Evolutionary conservation across 805 yeast species (phyloP).

Genomic region (Metschnikowia aberdeeniae): DNA sequence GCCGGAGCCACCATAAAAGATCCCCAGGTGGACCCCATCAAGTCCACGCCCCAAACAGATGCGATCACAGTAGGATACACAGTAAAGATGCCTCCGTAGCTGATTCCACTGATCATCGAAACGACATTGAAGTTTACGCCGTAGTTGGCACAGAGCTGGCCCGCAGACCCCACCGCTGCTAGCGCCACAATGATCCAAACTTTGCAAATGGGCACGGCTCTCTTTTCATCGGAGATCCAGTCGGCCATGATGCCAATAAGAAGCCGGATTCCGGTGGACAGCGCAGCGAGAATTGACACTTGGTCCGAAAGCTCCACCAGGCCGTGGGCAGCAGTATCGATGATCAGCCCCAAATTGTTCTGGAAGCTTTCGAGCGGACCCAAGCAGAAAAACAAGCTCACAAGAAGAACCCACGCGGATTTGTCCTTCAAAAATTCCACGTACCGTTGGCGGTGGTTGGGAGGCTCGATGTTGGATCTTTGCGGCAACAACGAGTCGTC

Average conservation of each 20-base stretch:
- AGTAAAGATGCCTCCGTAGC: constrained; percentile 84
- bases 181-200: constrained; percentile 30
- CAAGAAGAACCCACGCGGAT: constrained; percentile 59
- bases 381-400: constrained; percentile 59
- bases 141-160: constrained; percentile 21
- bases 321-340: constrained; percentile 35
- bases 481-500: constrained; percentile 26
- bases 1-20: constrained; percentile 87
- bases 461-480: constrained; percentile 35
- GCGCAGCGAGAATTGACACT: constrained; percentile 58
- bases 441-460: constrained; percentile 32
- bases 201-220: constrained; percentile 28
- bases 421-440: constrained; percentile 45
- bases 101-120: constrained; percentile 57
- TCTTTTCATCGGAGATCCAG: constrained; percentile 34
- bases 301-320: constrained; percentile 35
- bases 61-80: constrained; percentile 82
- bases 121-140: constrained; percentile 18
- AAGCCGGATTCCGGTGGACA: constrained; percentile 70
- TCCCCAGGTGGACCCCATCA: constrained; percentile 93
- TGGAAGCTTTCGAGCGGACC: constrained; percentile 87
- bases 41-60: constrained; percentile 80
- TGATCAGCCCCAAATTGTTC: constrained; percentile 75
- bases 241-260: constrained; percentile 68
- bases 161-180: constrained; percentile 27